Conservation (phyloP, 2,329 filamentous ascomycete species). For the Fusarium compactum region DNA sequence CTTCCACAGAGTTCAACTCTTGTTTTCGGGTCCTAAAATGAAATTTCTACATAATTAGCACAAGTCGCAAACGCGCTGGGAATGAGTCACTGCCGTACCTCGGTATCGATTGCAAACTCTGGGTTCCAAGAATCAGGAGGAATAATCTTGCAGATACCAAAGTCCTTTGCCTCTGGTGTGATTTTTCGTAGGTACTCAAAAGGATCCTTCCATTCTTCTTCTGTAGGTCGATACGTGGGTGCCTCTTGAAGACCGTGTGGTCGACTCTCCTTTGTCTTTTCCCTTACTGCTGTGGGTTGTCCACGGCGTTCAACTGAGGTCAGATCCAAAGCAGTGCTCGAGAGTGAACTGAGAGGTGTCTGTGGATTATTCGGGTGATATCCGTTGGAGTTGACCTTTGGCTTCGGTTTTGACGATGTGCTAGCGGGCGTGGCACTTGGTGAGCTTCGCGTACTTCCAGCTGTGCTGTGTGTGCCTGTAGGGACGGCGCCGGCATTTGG, state of each 20-base stretch:
- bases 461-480: constrained; percentile 56
- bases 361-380: constrained; percentile 65
- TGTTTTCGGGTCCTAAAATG: constrained; percentile 97
- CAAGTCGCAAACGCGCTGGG: constrained; percentile 13
- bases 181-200: constrained; percentile 96
- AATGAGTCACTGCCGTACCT: constrained; percentile 67
- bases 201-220: constrained; percentile 95
- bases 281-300: constrained; percentile 80
- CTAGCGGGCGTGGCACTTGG: constrained; percentile 58
- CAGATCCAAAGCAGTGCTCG: constrained; percentile 78
- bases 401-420: constrained; percentile 61
- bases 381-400: constrained; percentile 66
- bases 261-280: constrained; percentile 81
- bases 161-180: constrained; percentile 83
- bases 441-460: constrained; percentile 65
- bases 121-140: constrained; percentile 95
- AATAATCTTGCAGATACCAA: constrained; percentile 95
- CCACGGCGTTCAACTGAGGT: constrained; percentile 92
- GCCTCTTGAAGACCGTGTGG: constrained; percentile 90
- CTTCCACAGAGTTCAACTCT: constrained; percentile 97
- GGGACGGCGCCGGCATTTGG: constrained; percentile 54
- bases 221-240: constrained; percentile 88
- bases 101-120: constrained; percentile 94
- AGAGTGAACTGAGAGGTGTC: constrained; percentile 67
- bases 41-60: constrained; percentile 74